Conservation (phyloP, 169 alveolate genomes). For the Plasmodium yoelii region DNA sequence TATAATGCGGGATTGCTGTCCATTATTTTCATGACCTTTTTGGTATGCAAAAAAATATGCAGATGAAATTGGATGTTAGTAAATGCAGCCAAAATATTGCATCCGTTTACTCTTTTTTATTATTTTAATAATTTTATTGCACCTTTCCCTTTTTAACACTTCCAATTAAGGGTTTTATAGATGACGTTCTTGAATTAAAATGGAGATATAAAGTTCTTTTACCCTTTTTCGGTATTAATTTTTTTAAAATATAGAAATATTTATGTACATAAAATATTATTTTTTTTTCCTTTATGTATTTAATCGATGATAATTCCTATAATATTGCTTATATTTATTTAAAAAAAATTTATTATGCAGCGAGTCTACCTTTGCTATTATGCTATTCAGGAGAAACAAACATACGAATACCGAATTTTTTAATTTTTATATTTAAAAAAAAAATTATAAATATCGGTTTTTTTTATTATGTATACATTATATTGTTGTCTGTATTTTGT, state of each 20-base stretch:
- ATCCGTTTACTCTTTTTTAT: neutral
- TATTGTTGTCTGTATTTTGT: constrained; percentile 90
- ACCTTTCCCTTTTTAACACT: constrained; percentile 8
- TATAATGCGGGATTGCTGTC: constrained; percentile 91
- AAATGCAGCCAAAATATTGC: neutral
- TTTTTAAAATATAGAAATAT: constrained; percentile 12
- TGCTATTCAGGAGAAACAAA: constrained; percentile 93
- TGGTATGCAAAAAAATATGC: constrained; percentile 75
- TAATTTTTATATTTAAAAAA: constrained; percentile 79
- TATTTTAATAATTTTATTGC: neutral
- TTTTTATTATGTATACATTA: constrained; percentile 89
- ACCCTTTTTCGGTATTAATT: constrained; percentile 90
- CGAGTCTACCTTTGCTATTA: constrained; percentile 87
- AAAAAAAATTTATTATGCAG: constrained; percentile 47
- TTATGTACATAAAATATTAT: neutral
- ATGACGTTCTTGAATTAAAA: constrained; percentile 92
- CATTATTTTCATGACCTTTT: constrained; percentile 90
- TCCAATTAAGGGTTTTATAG: constrained; percentile 88
- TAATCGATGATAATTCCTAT: neutral
- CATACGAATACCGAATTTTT: constrained; percentile 87
- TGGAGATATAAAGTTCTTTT: constrained; percentile 94
- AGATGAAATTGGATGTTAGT: neutral
- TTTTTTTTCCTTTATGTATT: neutral
- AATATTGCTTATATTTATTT: constrained; percentile 2
- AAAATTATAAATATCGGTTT: constrained; percentile 87